Evolutionary conservation across 768 basidiomycete species (phyloP).

Genomic region (Kwoniella dejecticola): DNA sequence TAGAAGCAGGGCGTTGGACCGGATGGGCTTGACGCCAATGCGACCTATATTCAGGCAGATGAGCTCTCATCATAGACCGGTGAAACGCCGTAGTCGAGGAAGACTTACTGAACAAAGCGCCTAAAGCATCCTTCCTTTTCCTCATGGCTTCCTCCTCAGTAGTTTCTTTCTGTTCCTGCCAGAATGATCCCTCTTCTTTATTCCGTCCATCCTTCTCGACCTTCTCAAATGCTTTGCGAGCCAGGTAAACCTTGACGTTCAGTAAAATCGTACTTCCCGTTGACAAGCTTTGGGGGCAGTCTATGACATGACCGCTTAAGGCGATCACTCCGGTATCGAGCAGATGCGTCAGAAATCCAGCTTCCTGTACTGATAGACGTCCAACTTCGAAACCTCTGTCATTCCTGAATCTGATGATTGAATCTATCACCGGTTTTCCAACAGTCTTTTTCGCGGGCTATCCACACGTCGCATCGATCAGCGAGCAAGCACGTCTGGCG

Average conservation of each 20-base stretch:
- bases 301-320: conserved; percentile 70
- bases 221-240: conserved; percentile 66
- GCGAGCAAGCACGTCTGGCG: too few relatives aligned
- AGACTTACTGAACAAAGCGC: conserved; percentile 68
- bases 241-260: conserved; percentile 72
- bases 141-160: conserved; percentile 74
- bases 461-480: not conserved
- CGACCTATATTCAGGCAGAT: conserved; percentile 28
- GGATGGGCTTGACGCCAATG: conserved; percentile 68
- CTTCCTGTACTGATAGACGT: conserved; percentile 44
- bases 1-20: conserved; percentile 45
- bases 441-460: conserved; percentile 28
- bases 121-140: conserved; percentile 74
- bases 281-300: conserved; percentile 70
- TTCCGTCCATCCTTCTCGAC: conserved; percentile 42
- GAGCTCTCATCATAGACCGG: too few relatives aligned
- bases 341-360: conserved; percentile 49
- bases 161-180: conserved; percentile 79
- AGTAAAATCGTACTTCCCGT: conserved; percentile 78
- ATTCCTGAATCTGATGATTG: conserved; percentile 52
- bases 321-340: conserved; percentile 59
- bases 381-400: conserved; percentile 51
- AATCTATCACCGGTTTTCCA: conserved; percentile 45
- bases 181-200: conserved; percentile 57
- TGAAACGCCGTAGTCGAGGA: too few relatives aligned